Evolutionary conservation across 129 eudicot species (phyloP).

Genomic region (Centella asiatica): DNA sequence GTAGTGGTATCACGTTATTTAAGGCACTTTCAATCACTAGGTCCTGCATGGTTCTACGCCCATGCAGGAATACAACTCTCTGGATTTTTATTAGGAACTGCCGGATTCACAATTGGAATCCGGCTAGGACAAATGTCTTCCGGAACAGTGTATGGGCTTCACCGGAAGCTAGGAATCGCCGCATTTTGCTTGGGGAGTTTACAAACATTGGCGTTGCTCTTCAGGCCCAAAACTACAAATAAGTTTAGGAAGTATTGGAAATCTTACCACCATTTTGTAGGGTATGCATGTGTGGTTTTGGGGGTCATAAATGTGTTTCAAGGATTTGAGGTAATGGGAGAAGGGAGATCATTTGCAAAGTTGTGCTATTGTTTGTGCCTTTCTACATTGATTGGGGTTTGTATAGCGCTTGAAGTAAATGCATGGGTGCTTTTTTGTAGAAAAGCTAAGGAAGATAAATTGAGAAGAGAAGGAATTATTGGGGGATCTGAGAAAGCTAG

Average conservation of each 20-base stretch:
- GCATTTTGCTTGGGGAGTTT: slow-evolving; percentile 69
- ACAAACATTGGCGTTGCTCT: slow-evolving; percentile 75
- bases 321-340: slow-evolving; percentile 87
- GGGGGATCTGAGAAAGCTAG: slow-evolving; percentile 41
- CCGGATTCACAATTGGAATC: slow-evolving; percentile 66
- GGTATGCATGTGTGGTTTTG: slow-evolving; percentile 79
- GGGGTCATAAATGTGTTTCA: slow-evolving; percentile 91
- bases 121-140: slow-evolving; percentile 68
- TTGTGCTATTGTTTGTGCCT: slow-evolving; percentile 63
- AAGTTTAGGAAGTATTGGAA: slow-evolving; percentile 92
- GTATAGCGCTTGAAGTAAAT: slow-evolving; percentile 83
- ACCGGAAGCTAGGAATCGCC: slow-evolving; percentile 66
- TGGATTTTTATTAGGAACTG: slow-evolving; percentile 51
- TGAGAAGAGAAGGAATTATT: slow-evolving; percentile 62
- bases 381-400: slow-evolving; percentile 61
- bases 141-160: slow-evolving; percentile 65
- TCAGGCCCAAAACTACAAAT: slow-evolving; percentile 78
- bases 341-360: slow-evolving; percentile 54
- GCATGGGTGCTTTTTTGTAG: slow-evolving; percentile 91
- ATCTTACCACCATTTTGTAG: slow-evolving; percentile 97
- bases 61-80: slow-evolving; percentile 81
- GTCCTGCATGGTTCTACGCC: slow-evolving; percentile 82
- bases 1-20: slow-evolving; percentile 66
- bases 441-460: slow-evolving; percentile 70
- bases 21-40: slow-evolving; percentile 54